Evolutionary conservation across 495 filamentous ascomycete species (phyloP).

Genomic region (Lepidopterella palustris): DNA sequence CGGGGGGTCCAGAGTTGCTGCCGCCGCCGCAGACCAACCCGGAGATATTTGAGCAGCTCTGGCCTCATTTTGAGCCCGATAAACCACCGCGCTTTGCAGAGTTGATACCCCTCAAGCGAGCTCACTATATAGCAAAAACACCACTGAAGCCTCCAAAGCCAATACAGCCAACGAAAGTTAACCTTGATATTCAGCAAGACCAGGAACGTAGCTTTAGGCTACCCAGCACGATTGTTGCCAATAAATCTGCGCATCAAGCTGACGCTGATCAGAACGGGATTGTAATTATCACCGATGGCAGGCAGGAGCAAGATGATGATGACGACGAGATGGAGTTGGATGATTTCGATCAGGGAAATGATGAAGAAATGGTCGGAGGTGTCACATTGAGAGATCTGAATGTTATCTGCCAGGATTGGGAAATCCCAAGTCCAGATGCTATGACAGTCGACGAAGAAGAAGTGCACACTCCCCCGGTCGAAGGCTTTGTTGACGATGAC

Average conservation of each 20-base stretch:
- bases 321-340: constrained; percentile 51
- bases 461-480: constrained; percentile 5
- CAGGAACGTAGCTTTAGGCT: constrained; percentile 74
- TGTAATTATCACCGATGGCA: constrained; percentile 49
- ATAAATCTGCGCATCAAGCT: constrained; percentile 43
- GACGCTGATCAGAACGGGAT: constrained; percentile 54
- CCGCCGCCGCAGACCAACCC: constrained; percentile 57
- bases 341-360: constrained; percentile 43
- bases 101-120: constrained; percentile 67
- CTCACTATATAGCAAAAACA: constrained; percentile 60
- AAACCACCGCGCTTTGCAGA: constrained; percentile 62
- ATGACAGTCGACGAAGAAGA: constrained; percentile 13
- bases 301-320: constrained; percentile 42
- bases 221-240: constrained; percentile 42
- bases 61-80: constrained; percentile 62
- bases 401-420: constrained; percentile 80
- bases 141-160: constrained; percentile 71
- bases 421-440: constrained; percentile 14
- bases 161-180: constrained; percentile 77
- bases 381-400: constrained; percentile 68
- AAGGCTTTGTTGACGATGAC: constrained; percentile 4
- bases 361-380: constrained; percentile 60
- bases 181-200: constrained; percentile 73
- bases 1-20: constrained; percentile 43
- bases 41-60: constrained; percentile 62